Percentiles rank a stretch among this genome's conserved stretches.
Evolutionary conservation across 805 yeast species (phyloP).

Genomic region (Danielozyma ontarioensis): DNA sequence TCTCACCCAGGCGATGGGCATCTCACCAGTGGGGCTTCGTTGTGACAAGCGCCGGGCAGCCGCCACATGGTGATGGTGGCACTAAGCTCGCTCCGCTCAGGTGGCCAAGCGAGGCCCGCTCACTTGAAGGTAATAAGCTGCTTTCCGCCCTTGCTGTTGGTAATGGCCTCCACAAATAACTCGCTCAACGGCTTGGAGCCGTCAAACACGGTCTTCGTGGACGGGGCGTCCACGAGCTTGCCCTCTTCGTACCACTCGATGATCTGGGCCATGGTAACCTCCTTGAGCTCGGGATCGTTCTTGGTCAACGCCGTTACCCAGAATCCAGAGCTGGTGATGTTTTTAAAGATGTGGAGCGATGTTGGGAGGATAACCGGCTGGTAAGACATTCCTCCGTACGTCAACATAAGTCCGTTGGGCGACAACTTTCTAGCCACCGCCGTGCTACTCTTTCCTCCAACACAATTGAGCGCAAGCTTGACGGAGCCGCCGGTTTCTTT

Average conservation of each 20-base stretch:
- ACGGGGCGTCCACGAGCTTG: slow-evolving; percentile 32
- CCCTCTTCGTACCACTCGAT: slow-evolving; percentile 40
- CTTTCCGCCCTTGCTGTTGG: slow-evolving; percentile 32
- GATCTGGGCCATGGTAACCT: slow-evolving; percentile 30
- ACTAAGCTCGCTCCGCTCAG: no score
- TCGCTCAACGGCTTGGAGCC: slow-evolving; percentile 20
- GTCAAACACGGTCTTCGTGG: slow-evolving; percentile 20
- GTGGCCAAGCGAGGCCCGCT: no score
- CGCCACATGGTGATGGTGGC: no score
- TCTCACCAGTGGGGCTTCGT: no score
- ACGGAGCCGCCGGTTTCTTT: slow-evolving; percentile 47
- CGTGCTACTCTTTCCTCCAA: slow-evolving; percentile 85
- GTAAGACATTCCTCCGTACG: slow-evolving; percentile 97
- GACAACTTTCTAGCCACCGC: slow-evolving; percentile 80
- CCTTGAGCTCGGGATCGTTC: slow-evolving; percentile 29
- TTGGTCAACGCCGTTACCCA: slow-evolving; percentile 71
- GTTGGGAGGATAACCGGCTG: slow-evolving; percentile 93
- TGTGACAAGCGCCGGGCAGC: no score
- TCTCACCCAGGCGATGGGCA: no score
- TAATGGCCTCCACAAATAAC: slow-evolving; percentile 25
- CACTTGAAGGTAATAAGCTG: slow-evolving; percentile 26
- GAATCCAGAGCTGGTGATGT: slow-evolving; percentile 79
- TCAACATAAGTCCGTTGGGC: slow-evolving; percentile 68
- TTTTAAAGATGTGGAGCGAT: slow-evolving; percentile 83
- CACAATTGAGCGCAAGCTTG: slow-evolving; percentile 82